A percentile compares a stretch with the other conserved stretches of the same genome.
Conservation (phyloP, 75 land plant genomes). For the Larix kaempferi region DNA sequence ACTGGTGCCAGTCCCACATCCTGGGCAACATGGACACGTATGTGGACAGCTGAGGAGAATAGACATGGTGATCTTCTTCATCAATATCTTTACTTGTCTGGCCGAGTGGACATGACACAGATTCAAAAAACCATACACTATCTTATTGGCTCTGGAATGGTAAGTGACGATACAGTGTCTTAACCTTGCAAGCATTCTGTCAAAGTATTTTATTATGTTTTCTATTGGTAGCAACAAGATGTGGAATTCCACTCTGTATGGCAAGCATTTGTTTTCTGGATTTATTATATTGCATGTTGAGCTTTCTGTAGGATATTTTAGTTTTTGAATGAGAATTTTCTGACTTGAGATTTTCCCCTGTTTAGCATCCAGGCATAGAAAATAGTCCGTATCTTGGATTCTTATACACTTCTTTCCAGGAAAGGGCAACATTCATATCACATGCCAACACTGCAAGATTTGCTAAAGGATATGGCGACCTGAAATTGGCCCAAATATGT, state of each 20-base stretch:
- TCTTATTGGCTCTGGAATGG: constrained; percentile 73
- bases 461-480: constrained; percentile 55
- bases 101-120: constrained; percentile 65
- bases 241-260: background rate
- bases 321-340: background rate
- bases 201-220: background rate
- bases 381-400: constrained; percentile 61
- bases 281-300: background rate
- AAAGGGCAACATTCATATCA: constrained; percentile 60
- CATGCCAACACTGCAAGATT: constrained; percentile 70
- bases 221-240: background rate
- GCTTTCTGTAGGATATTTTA: background rate
- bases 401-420: constrained; percentile 68
- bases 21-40: constrained; percentile 61
- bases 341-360: background rate
- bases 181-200: background rate
- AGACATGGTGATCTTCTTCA: constrained; percentile 62
- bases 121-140: constrained; percentile 59
- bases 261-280: background rate
- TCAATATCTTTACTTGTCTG: constrained; percentile 58
- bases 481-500: constrained; percentile 51
- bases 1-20: constrained; percentile 44
- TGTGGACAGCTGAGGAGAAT: constrained; percentile 73
- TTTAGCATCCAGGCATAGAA: constrained; percentile 51
- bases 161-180: constrained; percentile 11